Percentiles rank a stretch among this genome's conserved stretches.
Evolutionary conservation across 352 stramenopile species (phyloP).

Genomic region (Globisporangium sylvaticum): DNA sequence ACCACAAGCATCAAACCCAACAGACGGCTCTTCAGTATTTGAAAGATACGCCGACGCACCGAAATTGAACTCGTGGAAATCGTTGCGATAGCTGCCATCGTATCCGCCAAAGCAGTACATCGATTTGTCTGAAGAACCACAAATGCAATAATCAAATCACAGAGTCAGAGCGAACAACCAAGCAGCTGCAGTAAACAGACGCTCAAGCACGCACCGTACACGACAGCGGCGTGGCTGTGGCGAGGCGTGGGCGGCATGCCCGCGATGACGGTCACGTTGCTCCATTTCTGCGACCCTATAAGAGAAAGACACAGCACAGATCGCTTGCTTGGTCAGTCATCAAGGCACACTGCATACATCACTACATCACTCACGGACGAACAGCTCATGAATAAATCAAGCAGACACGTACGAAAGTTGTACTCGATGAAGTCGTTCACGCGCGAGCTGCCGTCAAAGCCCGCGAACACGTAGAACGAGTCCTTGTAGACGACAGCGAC

Average conservation of each 20-base stretch:
- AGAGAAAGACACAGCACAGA: not conserved
- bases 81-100: slow-evolving; percentile 92
- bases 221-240: slow-evolving; percentile 94
- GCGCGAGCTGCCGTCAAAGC: slow-evolving; percentile 91
- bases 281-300: slow-evolving; percentile 80
- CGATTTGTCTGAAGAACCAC: slow-evolving; percentile 49
- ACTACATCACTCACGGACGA: not conserved
- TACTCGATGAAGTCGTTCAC: slow-evolving; percentile 96
- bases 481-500: slow-evolving; percentile 91
- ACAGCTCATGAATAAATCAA: not conserved
- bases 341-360: not conserved
- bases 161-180: not conserved
- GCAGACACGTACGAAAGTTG: slow-evolving; percentile 82
- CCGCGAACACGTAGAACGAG: slow-evolving; percentile 93
- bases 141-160: not conserved
- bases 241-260: slow-evolving; percentile 89
- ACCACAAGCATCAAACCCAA: not conserved
- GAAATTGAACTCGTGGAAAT: slow-evolving; percentile 97
- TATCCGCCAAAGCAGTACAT: slow-evolving; percentile 94
- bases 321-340: not conserved
- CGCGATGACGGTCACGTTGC: slow-evolving; percentile 59
- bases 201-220: slow-evolving; percentile 49
- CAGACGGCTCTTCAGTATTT: not conserved
- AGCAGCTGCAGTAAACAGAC: not conserved
- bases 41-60: slow-evolving; percentile 26